Conservation (phyloP, 2,329 filamentous ascomycete species). For the Fusarium coicis region DNA sequence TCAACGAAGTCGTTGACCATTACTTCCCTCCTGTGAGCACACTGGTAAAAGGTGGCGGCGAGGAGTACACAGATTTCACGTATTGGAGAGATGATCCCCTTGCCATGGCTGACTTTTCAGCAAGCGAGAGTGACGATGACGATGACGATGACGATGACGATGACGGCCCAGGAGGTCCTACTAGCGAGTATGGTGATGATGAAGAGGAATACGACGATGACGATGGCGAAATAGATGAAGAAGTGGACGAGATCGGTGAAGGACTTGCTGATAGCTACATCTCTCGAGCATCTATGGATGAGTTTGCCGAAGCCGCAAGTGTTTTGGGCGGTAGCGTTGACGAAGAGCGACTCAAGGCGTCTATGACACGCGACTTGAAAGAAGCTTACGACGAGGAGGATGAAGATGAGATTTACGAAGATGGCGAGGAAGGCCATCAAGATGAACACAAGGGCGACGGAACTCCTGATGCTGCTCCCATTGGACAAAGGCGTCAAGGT, state of each 20-base stretch:
- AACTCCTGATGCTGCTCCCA: neutral
- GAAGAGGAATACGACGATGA: slow-evolving; percentile 57
- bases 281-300: slow-evolving; percentile 47
- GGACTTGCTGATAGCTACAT: slow-evolving; percentile 45
- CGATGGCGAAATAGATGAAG: slow-evolving; percentile 54
- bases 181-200: slow-evolving; percentile 56
- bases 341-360: slow-evolving; percentile 55
- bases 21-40: slow-evolving; percentile 95
- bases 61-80: slow-evolving; percentile 96
- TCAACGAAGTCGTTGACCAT: slow-evolving; percentile 97
- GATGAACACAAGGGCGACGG: slow-evolving; percentile 36
- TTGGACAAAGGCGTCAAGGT: slow-evolving; percentile 26
- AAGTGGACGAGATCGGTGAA: slow-evolving; percentile 55
- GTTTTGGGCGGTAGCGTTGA: slow-evolving; percentile 57
- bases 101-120: slow-evolving; percentile 88
- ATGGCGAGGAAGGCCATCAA: slow-evolving; percentile 36
- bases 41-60: slow-evolving; percentile 87
- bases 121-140: slow-evolving; percentile 73
- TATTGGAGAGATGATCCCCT: slow-evolving; percentile 92
- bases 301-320: slow-evolving; percentile 57
- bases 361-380: slow-evolving; percentile 53
- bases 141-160: slow-evolving; percentile 64
- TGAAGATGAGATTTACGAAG: slow-evolving; percentile 54
- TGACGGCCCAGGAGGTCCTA: slow-evolving; percentile 62
- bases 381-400: slow-evolving; percentile 52